These are phyloP conservation scores for Leishmania martiniquensis DNA, from an alignment of 208 protist genomes.

Conservation along the genomic window DNA sequence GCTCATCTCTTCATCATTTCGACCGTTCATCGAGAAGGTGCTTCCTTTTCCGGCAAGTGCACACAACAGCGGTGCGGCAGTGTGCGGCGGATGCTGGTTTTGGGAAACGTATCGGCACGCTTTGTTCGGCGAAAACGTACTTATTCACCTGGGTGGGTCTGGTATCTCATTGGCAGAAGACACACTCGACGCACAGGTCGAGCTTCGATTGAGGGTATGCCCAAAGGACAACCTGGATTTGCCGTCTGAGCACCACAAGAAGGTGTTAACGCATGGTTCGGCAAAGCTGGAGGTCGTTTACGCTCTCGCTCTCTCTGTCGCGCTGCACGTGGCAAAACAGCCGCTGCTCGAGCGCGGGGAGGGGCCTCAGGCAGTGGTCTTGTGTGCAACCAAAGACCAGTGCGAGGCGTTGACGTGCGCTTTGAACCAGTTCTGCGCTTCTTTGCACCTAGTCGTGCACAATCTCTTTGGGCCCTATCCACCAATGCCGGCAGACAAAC, in stretches of 20 bases:
- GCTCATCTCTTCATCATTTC: slow-evolving; percentile 59
- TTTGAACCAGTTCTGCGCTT: slow-evolving; percentile 49
- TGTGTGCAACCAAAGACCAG: slow-evolving; percentile 77
- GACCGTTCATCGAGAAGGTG: slow-evolving; percentile 27
- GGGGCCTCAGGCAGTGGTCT: slow-evolving; percentile 68
- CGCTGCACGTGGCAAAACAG: slow-evolving; percentile 59
- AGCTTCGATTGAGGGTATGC: slow-evolving; percentile 32
- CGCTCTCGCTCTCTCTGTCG: slow-evolving; percentile 57
- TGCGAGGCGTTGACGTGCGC: slow-evolving; percentile 64
- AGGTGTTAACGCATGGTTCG: slow-evolving; percentile 33
- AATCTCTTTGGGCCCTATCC: slow-evolving; percentile 81
- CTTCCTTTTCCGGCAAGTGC: slow-evolving; percentile 27
- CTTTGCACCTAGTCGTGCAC: slow-evolving; percentile 79
- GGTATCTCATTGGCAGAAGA: slow-evolving; percentile 64
- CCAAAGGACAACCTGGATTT: not conserved
- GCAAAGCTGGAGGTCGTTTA: slow-evolving; percentile 73
- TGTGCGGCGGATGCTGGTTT: slow-evolving; percentile 70
- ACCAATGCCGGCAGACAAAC: slow-evolving; percentile 53
- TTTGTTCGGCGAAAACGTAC: slow-evolving; percentile 63
- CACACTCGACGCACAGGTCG: slow-evolving; percentile 48
- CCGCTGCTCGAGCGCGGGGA: slow-evolving; percentile 61
- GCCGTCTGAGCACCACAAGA: not conserved
- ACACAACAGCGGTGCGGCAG: not conserved
- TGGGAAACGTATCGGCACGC: slow-evolving; percentile 73
- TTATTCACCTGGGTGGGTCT: slow-evolving; percentile 54